Evolutionary conservation across 257 asterid species (phyloP).

Genomic region (Vinca minor): DNA sequence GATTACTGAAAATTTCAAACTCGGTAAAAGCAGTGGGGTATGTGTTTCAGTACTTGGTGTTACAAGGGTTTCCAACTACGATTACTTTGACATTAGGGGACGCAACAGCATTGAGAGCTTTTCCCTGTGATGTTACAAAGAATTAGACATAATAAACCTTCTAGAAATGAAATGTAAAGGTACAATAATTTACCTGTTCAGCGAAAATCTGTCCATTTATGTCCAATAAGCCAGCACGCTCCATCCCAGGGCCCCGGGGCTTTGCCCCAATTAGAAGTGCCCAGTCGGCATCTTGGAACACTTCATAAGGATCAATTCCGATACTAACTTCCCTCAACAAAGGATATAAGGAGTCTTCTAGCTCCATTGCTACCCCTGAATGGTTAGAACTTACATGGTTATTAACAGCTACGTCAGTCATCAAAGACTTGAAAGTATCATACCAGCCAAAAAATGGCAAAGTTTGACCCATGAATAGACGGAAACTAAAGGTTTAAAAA

Average conservation of each 20-base stretch:
- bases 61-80: slow-evolving; percentile 97
- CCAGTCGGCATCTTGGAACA: slow-evolving; percentile 95
- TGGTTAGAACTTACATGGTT: not conserved
- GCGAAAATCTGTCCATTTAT: slow-evolving; percentile 88
- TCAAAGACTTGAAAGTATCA: not conserved
- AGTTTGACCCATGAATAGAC: not conserved
- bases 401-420: slow-evolving; percentile 10
- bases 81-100: slow-evolving; percentile 81
- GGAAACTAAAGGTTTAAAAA: not conserved
- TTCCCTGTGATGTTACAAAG: slow-evolving; percentile 47
- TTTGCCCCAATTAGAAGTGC: slow-evolving; percentile 97
- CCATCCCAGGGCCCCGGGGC: slow-evolving; percentile 99
- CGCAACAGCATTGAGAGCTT: slow-evolving; percentile 96
- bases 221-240: slow-evolving; percentile 79
- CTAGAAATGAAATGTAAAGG: not conserved
- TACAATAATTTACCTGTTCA: slow-evolving; percentile 46
- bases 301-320: slow-evolving; percentile 85
- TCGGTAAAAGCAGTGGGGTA: not conserved
- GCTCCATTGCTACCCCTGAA: slow-evolving; percentile 98
- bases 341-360: slow-evolving; percentile 92
- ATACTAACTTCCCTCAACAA: slow-evolving; percentile 89
- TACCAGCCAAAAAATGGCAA: not conserved
- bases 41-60: slow-evolving; percentile 57
- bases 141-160: not conserved
- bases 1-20: not conserved